These are phyloP conservation scores for Pythium myriotylum DNA, from an alignment of 352 stramenopile genomes.

Conservation along the genomic window DNA sequence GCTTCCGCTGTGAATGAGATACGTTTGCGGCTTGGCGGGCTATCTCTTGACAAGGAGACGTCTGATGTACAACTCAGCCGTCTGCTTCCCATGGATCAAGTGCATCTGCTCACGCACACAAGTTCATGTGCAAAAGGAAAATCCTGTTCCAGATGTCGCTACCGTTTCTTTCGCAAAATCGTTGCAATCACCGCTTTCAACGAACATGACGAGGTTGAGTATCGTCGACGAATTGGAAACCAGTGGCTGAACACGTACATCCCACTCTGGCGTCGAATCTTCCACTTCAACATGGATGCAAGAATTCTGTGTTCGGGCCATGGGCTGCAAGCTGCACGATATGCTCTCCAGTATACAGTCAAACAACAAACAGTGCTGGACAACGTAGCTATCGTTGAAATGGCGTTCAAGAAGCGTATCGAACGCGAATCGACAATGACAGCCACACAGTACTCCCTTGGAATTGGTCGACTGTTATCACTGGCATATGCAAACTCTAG, in stretches of 20 bases:
- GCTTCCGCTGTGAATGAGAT: neutral
- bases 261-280: neutral
- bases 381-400: slow-evolving; percentile 2
- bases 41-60: slow-evolving; percentile 12
- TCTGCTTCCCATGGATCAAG: slow-evolving; percentile 21
- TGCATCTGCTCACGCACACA: slow-evolving; percentile 19
- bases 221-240: slow-evolving; percentile 23
- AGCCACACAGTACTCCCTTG: neutral
- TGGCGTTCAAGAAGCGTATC: neutral
- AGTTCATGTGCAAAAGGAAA: slow-evolving; percentile 27
- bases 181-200: slow-evolving; percentile 9
- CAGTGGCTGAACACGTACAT: slow-evolving; percentile 20
- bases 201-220: slow-evolving; percentile 19
- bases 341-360: neutral
- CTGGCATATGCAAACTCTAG: slow-evolving; percentile 16
- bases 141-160: slow-evolving; percentile 22
- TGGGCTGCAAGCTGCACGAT: slow-evolving; percentile 1
- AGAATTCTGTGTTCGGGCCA: slow-evolving; percentile 1
- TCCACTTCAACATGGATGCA: neutral
- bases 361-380: neutral
- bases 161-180: slow-evolving; percentile 29
- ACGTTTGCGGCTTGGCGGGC: slow-evolving; percentile 19
- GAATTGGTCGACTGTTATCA: neutral
- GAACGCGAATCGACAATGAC: neutral
- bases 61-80: slow-evolving; percentile 26